Evolutionary conservation across 768 basidiomycete species (phyloP).

Genomic region (Phylloporus sp.): DNA sequence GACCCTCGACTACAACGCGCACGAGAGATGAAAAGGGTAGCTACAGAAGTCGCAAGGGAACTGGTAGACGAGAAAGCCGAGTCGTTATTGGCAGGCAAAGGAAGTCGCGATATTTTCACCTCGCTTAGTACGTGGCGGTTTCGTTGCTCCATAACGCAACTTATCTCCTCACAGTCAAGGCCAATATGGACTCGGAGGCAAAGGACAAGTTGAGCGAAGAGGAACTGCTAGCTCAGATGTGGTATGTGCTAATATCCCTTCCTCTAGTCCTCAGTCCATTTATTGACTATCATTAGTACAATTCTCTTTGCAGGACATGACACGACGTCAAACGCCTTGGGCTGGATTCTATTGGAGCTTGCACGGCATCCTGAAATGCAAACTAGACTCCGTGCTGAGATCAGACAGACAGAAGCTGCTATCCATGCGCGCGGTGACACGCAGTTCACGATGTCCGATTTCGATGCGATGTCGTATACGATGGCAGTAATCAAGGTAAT

Average conservation of each 20-base stretch:
- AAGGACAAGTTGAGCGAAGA: slow-evolving; percentile 24
- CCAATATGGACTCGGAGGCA: slow-evolving; percentile 24
- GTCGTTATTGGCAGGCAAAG: slow-evolving; percentile 11
- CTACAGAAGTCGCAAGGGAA: slow-evolving; percentile 10
- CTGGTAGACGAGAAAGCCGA: slow-evolving; percentile 18
- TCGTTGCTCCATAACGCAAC: background rate
- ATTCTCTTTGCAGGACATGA: slow-evolving; percentile 44
- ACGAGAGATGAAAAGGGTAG: slow-evolving; percentile 7
- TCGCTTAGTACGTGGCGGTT: slow-evolving; percentile 35
- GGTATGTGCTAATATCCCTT: slow-evolving; percentile 11
- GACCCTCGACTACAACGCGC: slow-evolving; percentile 16
- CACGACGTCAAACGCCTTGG: slow-evolving; percentile 53
- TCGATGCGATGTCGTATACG: slow-evolving; percentile 49
- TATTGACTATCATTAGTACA: slow-evolving; percentile 34
- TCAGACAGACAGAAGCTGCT: slow-evolving; percentile 1
- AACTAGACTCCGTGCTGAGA: slow-evolving; percentile 46
- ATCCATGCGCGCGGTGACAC: slow-evolving; percentile 1
- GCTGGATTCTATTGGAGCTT: slow-evolving; percentile 42
- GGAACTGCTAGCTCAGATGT: slow-evolving; percentile 3
- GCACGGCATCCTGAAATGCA: slow-evolving; percentile 57
- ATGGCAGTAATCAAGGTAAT: slow-evolving; percentile 29
- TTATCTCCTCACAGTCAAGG: slow-evolving; percentile 19
- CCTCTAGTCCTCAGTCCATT: too few species aligned
- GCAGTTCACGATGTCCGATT: slow-evolving; percentile 34
- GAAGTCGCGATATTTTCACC: slow-evolving; percentile 20